phyloP scores from a whole-genome alignment of 2,329 filamentous ascomycete species.

The Diplodia corticola region DNA sequence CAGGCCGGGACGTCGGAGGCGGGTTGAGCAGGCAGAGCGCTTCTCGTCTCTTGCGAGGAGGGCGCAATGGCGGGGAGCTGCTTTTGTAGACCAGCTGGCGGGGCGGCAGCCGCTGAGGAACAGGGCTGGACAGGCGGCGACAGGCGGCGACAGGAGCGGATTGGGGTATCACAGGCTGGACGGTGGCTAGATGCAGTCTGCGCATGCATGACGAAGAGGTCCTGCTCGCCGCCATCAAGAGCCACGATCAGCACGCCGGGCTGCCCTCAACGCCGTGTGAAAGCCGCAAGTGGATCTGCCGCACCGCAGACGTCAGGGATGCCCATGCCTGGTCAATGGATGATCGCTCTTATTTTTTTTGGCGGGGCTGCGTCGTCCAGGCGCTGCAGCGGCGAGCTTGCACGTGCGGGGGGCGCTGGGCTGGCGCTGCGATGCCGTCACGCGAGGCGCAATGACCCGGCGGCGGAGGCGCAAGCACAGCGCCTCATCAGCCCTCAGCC shows the following conservation, averaged over 20 bases:
- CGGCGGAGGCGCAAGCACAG: too few species aligned
- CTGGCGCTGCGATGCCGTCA: slow-evolving; percentile 5
- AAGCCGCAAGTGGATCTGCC: slow-evolving; percentile 4
- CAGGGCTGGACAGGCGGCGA: slow-evolving; percentile 14
- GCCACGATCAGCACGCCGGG: slow-evolving; percentile 7
- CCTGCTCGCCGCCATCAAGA: slow-evolving; percentile 1
- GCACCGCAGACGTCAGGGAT: not conserved
- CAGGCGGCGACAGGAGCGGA: slow-evolving; percentile 10
- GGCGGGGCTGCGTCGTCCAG: slow-evolving; percentile 6
- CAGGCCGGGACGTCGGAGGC: not conserved
- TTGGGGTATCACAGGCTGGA: slow-evolving; percentile 22
- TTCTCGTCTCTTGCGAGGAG: not conserved
- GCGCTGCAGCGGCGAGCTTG: slow-evolving; percentile 3
- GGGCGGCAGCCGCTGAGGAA: slow-evolving; percentile 13
- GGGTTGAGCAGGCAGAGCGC: not conserved
- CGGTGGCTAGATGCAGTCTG: slow-evolving; percentile 21
- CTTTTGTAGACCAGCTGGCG: not conserved
- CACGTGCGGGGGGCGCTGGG: not conserved
- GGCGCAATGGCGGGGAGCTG: not conserved
- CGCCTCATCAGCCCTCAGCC: too few species aligned
- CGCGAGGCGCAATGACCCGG: slow-evolving; percentile 4
- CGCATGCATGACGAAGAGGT: slow-evolving; percentile 19
- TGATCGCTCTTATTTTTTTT: not conserved
- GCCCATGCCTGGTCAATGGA: slow-evolving; percentile 12
- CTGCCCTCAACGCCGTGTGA: not conserved